Base-by-base conservation (phyloP, 345 rosid species). In the Gossypioides kirkii region DNA sequence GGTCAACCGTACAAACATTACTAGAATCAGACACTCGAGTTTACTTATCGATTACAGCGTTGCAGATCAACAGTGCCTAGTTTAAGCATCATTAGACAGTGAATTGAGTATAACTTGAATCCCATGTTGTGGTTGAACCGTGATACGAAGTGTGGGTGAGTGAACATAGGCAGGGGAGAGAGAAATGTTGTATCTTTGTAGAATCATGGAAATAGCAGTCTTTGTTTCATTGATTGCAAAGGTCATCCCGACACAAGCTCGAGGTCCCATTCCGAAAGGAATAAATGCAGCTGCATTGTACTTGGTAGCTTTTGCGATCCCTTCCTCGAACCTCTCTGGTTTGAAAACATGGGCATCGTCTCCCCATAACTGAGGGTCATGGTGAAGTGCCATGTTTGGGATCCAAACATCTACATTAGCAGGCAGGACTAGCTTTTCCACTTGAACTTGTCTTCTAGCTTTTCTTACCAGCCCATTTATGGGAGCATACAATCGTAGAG, bases 161-260 rank as follows among this genome's bases (percentile, higher is more conserved):
- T 32, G 38, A 32, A 5, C 38, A 32, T 32, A 32, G 38, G 38
- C 38, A 32, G 38, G 7, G 7, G 38, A 32, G 38, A 81, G 65
- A 9, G 73, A 72, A 47, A 84, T 74, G 53, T 42, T 78, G 74
- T 80, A 84, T 18, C 78, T 74, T 56, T 83, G 90, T 78, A 84
- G 77, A 78, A 84, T 84, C 84, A 83, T 81, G 0, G 83, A 76
- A 41, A 87, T 82, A 12, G 84, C 83, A 63, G 74, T 61, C 78
- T 84, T 84, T 22, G 69, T 77, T 74, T 86, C 82, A 2, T 3
- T 74, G 12, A 52, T 22, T 2, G 84, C 85, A 16, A 77, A 81
- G 67, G 69, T 81, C 54, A 65, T 64, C 18, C 90, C 85, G 8
- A 80, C 83, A 46, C 86, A 83, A 18, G n/a, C 71, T 64, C 82